Evolutionary conservation across 2,329 filamentous ascomycete species (phyloP).

Genomic region (Lomentospora prolificans): DNA sequence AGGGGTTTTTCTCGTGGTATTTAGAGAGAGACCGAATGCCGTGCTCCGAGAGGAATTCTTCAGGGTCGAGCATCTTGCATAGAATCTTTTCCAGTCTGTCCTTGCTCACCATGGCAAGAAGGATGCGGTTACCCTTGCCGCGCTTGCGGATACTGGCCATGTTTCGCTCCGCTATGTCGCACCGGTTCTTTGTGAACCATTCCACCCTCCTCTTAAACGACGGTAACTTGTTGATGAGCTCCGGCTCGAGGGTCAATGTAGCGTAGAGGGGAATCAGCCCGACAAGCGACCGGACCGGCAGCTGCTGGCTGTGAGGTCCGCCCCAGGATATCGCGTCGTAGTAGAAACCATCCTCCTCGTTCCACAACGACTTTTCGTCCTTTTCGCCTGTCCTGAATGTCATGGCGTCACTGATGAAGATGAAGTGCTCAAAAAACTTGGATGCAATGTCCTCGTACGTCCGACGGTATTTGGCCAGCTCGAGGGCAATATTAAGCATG

Average conservation of each 20-base stretch:
- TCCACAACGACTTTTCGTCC: constrained; percentile 83
- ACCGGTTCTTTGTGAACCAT: constrained; percentile 86
- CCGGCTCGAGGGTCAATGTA: constrained; percentile 83
- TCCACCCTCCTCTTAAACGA: constrained; percentile 87
- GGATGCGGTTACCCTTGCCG: constrained; percentile 79
- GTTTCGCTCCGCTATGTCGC: constrained; percentile 82
- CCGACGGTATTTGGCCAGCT: constrained; percentile 87
- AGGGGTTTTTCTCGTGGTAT: constrained; percentile 80
- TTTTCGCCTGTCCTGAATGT: constrained; percentile 62
- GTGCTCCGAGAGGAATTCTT: constrained; percentile 83
- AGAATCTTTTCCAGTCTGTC: constrained; percentile 86
- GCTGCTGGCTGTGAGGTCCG: constrained; percentile 83
- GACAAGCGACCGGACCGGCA: constrained; percentile 85
- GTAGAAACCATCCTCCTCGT: constrained; percentile 94
- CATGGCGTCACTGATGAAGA: constrained; percentile 97
- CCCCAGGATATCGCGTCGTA: constrained; percentile 98
- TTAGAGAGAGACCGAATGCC: constrained; percentile 90
- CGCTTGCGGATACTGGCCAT: constrained; percentile 88
- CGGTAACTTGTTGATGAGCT: constrained; percentile 84
- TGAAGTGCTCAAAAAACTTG: constrained; percentile 98
- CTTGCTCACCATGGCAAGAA: constrained; percentile 85
- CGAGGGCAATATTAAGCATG: constrained; percentile 94
- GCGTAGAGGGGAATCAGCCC: constrained; percentile 90
- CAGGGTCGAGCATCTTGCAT: constrained; percentile 83
- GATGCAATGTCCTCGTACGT: constrained; percentile 96